phyloP scores from a whole-genome alignment of 768 basidiomycete species.

The Tylopilus cervinicoccineus region DNA sequence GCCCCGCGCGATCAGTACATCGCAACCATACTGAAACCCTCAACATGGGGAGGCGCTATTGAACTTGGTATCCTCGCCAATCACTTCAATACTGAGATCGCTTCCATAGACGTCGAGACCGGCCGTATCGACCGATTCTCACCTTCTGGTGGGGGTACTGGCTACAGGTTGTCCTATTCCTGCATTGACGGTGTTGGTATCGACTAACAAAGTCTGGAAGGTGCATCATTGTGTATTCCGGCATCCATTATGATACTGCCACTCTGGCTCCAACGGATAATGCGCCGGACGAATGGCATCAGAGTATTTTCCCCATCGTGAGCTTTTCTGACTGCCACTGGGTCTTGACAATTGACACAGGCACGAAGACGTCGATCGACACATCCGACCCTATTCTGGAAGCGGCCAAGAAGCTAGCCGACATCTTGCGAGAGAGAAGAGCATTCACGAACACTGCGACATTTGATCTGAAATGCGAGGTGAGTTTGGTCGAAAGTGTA shows the following conservation, averaged over 20 bases:
- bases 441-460: slow-evolving; percentile 91
- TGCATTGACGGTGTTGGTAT: neutral
- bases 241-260: slow-evolving; percentile 94
- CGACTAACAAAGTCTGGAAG: slow-evolving; percentile 29
- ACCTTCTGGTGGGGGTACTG: slow-evolving; percentile 34
- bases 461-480: slow-evolving; percentile 88
- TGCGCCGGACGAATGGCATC: slow-evolving; percentile 85
- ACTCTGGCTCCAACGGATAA: slow-evolving; percentile 74
- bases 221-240: slow-evolving; percentile 85
- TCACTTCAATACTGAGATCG: slow-evolving; percentile 82
- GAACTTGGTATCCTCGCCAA: slow-evolving; percentile 82
- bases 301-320: slow-evolving; percentile 72
- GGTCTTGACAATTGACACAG: slow-evolving; percentile 24
- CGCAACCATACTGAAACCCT: slow-evolving; percentile 69
- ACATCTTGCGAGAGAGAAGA: slow-evolving; percentile 65
- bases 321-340: slow-evolving; percentile 14
- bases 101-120: slow-evolving; percentile 87
- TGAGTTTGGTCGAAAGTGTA: slow-evolving; percentile 29
- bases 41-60: slow-evolving; percentile 95
- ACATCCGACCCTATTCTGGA: slow-evolving; percentile 52
- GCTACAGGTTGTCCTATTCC: slow-evolving; percentile 22
- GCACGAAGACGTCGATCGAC: slow-evolving; percentile 25
- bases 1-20: slow-evolving; percentile 70
- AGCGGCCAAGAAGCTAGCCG: slow-evolving; percentile 70
- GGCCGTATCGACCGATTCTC: slow-evolving; percentile 83